These are phyloP conservation scores for Manihot esculenta DNA, from an alignment of 441 rosid genomes.

Conservation along the genomic window DNA sequence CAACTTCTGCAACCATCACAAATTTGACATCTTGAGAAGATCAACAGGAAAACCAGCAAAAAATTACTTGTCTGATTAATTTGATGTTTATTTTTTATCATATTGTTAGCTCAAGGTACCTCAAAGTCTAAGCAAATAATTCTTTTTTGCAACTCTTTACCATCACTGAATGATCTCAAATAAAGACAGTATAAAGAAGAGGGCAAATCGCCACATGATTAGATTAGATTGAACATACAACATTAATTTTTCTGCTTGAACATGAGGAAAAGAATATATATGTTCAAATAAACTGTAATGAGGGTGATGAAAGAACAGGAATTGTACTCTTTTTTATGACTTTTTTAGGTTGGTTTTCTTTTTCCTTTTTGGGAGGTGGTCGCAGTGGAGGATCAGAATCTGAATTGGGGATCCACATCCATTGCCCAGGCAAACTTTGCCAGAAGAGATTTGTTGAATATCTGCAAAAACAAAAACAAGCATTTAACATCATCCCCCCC, in stretches of 20 bases:
- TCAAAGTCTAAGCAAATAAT: constrained; percentile 19
- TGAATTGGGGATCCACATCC: constrained; percentile 97
- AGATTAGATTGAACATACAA: constrained; percentile 52
- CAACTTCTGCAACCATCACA: background rate
- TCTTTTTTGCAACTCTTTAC: constrained; percentile 17
- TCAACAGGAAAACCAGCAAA: background rate
- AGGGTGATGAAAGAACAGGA: constrained; percentile 13
- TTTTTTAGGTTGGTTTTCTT: background rate
- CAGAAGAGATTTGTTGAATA: constrained; percentile 94
- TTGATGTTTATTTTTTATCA: background rate
- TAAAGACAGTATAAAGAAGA: constrained; percentile 9
- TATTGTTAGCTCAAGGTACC: constrained; percentile 29
- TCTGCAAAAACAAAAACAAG: constrained; percentile 42
- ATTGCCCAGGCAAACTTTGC: constrained; percentile 99
- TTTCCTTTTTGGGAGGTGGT: background rate
- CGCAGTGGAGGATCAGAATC: constrained; percentile 73
- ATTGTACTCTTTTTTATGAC: background rate
- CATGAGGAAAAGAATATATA: constrained; percentile 21
- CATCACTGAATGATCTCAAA: constrained; percentile 20
- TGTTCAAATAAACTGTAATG: constrained; percentile 23
- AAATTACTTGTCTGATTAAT: background rate
- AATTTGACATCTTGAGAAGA: background rate
- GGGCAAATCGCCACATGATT: constrained; percentile 39
- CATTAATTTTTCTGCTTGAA: constrained; percentile 36
- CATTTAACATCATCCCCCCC: background rate